Base-by-base conservation (phyloP, 345 rosid genomes). In the Heritiera littoralis region DNA sequence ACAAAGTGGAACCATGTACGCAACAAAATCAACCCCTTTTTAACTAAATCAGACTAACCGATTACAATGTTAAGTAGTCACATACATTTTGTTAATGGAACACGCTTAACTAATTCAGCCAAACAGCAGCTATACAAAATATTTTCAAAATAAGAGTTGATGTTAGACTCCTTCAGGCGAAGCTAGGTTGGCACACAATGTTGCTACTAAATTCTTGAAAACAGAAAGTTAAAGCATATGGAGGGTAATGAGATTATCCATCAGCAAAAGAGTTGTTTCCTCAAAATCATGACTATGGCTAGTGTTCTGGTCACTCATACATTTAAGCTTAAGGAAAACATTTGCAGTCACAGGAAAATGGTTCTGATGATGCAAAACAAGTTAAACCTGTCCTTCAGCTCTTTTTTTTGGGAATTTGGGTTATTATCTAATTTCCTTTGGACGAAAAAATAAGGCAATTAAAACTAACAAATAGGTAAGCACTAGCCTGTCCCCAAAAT, bases 71-170 rank as follows among this genome's bases (percentile, higher is more conserved):
- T 66, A 41, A 13, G 13, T 69, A 13, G 38, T 23, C 17, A 23
- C 35, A 46, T 69, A 6, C 96, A 88, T 91, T 12, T 43, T 41
- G 48, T 67, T 43, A 43, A 43, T n/a, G 52, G 15, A 67, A 67
- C 15, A 43, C 7, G 0, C 35, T 43, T 43, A 30, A 67, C 9
- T 43, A 45, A 43, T 45, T 67, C 54, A n/a, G 30, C 48, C 54
- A 67, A 43, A 43, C 6, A 18, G 49, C 6, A 40, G 28, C 10
- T 9, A 43, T 41, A 67, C 20, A 67, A 67, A 18, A 9, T 43
- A 43, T n/a, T 67, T 18, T 43, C 51, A 67, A 67, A 67, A 45
- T 7, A 35, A 67, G 17, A 61, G 40, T 30, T 67, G 30, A 11
- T 45, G n/a, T 67, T 10, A 41, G 35, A 67, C 23, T 67, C 17